These are phyloP conservation scores for Chlamydomonas incerta DNA, from an alignment of 139 green algal species.

Conservation along the genomic window DNA sequence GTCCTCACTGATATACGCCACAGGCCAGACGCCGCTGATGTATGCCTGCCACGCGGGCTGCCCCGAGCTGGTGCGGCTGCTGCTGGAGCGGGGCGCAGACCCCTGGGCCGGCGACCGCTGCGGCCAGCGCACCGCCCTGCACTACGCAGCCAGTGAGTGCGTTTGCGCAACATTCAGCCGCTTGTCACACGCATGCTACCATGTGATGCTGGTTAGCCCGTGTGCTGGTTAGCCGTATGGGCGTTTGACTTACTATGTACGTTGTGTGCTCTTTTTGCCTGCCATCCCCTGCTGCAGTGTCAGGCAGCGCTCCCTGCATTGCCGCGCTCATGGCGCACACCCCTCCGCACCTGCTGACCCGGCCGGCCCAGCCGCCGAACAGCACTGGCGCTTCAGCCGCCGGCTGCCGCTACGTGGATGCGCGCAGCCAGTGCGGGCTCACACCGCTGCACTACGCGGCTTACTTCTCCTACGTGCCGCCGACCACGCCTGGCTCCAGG, in stretches of 20 bases:
- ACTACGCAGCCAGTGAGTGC: conserved; percentile 45
- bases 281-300: not conserved
- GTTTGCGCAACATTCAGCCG: too few species aligned
- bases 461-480: not conserved
- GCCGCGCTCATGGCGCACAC: not conserved
- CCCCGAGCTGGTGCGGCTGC: conserved; percentile 25
- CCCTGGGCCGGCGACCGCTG: conserved; percentile 57
- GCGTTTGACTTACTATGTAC: too few species aligned
- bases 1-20: not conserved
- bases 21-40: conserved; percentile 58
- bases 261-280: too few species aligned
- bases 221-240: too few species aligned
- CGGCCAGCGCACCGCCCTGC: conserved; percentile 51
- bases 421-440: not conserved
- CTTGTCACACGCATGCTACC: too few species aligned
- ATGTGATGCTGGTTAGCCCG: too few species aligned
- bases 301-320: conserved; percentile 8
- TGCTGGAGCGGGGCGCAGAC: conserved; percentile 51
- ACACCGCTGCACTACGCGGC: not conserved
- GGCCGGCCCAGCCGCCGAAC: too few species aligned
- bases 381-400: too few species aligned
- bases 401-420: not conserved
- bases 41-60: conserved; percentile 40
- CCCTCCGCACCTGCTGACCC: not conserved
- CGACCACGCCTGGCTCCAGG: too few species aligned